Evolutionary conservation across 495 filamentous ascomycete species (phyloP), one percentile per base, ranked within the genome.

Genomic region (Chaetomium cochliodes): DNA sequence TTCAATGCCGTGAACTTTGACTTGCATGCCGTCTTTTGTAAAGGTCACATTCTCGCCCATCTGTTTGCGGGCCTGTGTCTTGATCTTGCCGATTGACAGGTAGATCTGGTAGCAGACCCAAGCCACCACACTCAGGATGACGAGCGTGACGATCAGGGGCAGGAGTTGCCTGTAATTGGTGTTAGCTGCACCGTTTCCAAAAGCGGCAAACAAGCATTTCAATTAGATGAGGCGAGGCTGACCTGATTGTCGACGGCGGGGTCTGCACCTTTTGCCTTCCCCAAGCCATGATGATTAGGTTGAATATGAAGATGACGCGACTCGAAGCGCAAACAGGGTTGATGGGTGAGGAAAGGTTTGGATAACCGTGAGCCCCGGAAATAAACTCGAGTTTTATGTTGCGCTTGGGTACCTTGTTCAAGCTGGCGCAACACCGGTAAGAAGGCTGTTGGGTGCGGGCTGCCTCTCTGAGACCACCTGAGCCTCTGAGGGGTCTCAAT

Each of bases 41-140:
- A 96, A 87, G 37, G 85, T 78, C 30, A 96, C 81, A 72, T 96
- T 90, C 75, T 86, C 84, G 79, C 91, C 89, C 87, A 97, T 90
- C 72, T 89, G 88, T 70, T 87, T 79, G 44, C 79, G 82, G 30
- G 91, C 89, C 60, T 85, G 83, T 57, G 85, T 79, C 63, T 86
- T 82, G 65, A 96, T 87, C 70, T 91, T 84, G 66, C 83, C 81
- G 23, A 83, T 75, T 72, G 88, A 87, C 56, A 85, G 79, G 80
- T 92, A 96, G 64, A 89, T 81, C 68, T 90, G 85, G 71, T 89
- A 93, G 58, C 84, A 84, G 66, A 97, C 77, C 66, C 82, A 89
- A 67, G 79, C 89, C 66, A 85, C 72, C 58, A 83, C 76, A 65
- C 71, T 79, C 54, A 93, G 73, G 51, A 93, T 71, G 65, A 87